phyloP scores from a whole-genome alignment of 2,329 filamentous ascomycete genomes.

The Aspergillus sp. region DNA sequence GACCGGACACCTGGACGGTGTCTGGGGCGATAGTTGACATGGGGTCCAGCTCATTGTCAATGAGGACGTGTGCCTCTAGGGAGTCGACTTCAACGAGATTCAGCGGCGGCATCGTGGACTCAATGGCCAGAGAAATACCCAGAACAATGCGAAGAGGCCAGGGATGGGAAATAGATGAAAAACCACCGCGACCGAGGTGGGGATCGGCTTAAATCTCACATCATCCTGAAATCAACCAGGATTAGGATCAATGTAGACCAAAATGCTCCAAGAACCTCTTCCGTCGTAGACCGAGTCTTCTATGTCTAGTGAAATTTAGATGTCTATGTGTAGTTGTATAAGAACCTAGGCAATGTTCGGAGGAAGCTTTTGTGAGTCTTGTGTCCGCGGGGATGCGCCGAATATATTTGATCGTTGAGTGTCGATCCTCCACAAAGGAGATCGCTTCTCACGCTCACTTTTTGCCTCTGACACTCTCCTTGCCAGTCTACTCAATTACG shows the following conservation, averaged over 20 bases:
- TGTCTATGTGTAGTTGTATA: neutral
- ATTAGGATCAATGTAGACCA: neutral
- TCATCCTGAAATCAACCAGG: conserved; percentile 1
- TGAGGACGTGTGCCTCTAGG: conserved; percentile 51
- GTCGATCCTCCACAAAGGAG: conserved; percentile 9
- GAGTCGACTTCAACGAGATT: conserved; percentile 44
- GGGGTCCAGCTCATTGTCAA: conserved; percentile 57
- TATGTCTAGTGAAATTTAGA: neutral
- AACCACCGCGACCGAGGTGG: neutral
- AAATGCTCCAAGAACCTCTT: neutral
- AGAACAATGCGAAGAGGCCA: neutral
- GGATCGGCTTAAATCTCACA: neutral
- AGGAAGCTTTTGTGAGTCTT: too few relatives aligned
- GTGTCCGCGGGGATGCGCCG: neutral
- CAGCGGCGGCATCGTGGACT: conserved; percentile 10
- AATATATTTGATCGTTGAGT: neutral
- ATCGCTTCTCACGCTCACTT: neutral
- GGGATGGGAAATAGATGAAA: neutral
- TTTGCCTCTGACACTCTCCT: neutral
- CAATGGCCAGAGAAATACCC: too few relatives aligned
- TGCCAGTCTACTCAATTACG: neutral
- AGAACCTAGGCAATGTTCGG: too few relatives aligned
- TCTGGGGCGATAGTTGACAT: conserved; percentile 49
- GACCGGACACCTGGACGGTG: conserved; percentile 44
- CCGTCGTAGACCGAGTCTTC: neutral